Evolutionary conservation across 352 stramenopile species (phyloP).

Genomic region (Globisporangium lucens): DNA sequence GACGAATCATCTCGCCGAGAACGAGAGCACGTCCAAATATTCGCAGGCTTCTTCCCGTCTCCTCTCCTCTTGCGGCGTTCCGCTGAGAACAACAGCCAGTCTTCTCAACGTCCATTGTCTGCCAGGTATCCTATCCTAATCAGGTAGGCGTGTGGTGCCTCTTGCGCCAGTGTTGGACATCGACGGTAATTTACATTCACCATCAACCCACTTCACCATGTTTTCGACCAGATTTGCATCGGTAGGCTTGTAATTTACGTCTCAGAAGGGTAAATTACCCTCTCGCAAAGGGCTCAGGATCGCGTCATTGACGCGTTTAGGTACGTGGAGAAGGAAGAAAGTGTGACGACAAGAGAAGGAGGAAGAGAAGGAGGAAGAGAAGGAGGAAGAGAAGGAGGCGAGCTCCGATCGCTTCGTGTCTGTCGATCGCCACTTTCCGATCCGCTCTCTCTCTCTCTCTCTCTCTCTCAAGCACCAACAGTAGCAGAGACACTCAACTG

Average conservation of each 20-base stretch:
- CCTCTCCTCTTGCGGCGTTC: neutral
- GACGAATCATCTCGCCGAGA: neutral
- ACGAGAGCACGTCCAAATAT: neutral
- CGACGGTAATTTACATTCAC: neutral
- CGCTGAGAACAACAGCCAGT: neutral
- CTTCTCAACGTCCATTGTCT: neutral
- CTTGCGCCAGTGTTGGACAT: neutral
- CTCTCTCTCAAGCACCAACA: neutral
- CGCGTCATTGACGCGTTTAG: neutral
- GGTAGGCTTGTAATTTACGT: neutral
- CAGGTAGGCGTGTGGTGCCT: neutral
- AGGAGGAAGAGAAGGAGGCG: neutral
- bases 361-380: neutral
- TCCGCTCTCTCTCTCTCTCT: neutral
- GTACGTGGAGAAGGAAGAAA: neutral
- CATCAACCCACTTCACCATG: neutral
- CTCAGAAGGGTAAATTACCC: neutral
- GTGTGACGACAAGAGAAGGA: neutral
- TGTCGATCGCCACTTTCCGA: slow-evolving; percentile 1
- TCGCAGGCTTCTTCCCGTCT: neutral
- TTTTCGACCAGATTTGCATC: neutral
- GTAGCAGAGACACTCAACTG: neutral
- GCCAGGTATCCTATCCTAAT: no score
- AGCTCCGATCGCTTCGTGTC: neutral
- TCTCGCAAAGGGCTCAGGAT: neutral